A percentile compares a stretch with the other conserved stretches of the same genome.
These are phyloP conservation scores for Parachlorella kessleri DNA, from an alignment of 139 green algal species.

Conservation along the genomic window DNA sequence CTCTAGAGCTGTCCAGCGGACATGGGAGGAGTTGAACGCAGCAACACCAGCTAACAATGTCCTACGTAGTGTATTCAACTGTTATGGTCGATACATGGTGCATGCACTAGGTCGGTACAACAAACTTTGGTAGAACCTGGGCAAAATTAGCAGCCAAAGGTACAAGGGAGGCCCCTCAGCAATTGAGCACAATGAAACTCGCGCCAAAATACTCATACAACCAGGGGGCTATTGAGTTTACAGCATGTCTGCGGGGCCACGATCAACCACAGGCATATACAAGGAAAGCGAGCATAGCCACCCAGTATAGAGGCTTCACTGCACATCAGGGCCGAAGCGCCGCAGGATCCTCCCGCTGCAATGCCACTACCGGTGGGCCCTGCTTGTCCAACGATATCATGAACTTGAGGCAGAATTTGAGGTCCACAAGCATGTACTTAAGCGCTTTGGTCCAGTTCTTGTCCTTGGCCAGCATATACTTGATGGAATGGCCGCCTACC, in stretches of 20 bases:
- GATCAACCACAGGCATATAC: too few species aligned
- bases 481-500: constrained; percentile 83
- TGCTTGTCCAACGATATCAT: not conserved
- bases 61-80: too few species aligned
- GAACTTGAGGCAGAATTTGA: constrained; percentile 55
- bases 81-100: too few species aligned
- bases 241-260: too few species aligned
- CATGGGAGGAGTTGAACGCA: too few species aligned
- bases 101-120: too few species aligned
- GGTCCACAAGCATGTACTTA: constrained; percentile 87
- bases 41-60: too few species aligned
- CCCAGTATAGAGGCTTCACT: too few species aligned
- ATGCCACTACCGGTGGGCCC: not conserved
- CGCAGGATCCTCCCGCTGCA: not conserved
- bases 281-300: too few species aligned
- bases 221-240: too few species aligned
- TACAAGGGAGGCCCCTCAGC: not conserved
- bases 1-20: too few species aligned
- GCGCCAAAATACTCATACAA: not conserved
- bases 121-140: too few species aligned
- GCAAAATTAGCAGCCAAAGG: not conserved
- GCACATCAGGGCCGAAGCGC: not conserved
- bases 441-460: constrained; percentile 93
- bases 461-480: constrained; percentile 83
- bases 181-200: not conserved